phyloP scores from a whole-genome alignment of 1,284 basidiomycete species.

The Sporisorium exsertum region DNA sequence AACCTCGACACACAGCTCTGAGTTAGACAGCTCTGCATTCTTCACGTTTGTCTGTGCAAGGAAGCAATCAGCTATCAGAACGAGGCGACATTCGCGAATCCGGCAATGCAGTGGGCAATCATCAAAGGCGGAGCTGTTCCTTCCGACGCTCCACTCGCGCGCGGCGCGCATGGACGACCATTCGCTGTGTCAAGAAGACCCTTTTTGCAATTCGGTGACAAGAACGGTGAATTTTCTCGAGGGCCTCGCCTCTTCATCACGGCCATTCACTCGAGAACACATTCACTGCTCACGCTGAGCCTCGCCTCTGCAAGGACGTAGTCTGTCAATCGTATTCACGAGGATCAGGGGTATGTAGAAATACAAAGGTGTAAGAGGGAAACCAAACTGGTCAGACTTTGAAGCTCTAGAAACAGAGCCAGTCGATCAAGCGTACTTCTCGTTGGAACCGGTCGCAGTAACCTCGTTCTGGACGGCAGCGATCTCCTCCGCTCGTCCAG shows the following conservation, averaged over 20 bases:
- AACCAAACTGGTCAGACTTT: not conserved
- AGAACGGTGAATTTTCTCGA: not conserved
- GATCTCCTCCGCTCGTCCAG: slow-evolving; percentile 54
- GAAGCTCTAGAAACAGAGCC: not conserved
- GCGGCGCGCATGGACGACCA: not conserved
- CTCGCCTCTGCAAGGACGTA: not conserved
- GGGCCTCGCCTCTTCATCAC: not conserved
- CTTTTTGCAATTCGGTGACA: slow-evolving; percentile 2
- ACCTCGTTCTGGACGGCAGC: slow-evolving; percentile 30
- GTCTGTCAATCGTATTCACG: not conserved
- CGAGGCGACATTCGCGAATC: too few species aligned
- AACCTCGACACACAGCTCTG: not conserved
- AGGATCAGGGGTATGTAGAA: slow-evolving; percentile 4
- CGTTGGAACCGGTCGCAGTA: slow-evolving; percentile 1
- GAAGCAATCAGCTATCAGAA: slow-evolving; percentile 12
- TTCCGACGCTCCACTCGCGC: slow-evolving; percentile 31
- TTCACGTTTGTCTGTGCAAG: not conserved
- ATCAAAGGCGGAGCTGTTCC: slow-evolving; percentile 20
- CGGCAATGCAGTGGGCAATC: not conserved
- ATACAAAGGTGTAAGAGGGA: not conserved
- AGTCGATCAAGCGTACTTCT: slow-evolving; percentile 20
- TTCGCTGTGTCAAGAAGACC: not conserved
- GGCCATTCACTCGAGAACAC: not conserved
- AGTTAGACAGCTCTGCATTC: not conserved
- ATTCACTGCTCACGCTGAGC: not conserved